Evolutionary conservation across 805 yeast species (phyloP), one percentile per base, ranked within the genome.

Genomic region (Wickerhamomyces bisporus): DNA sequence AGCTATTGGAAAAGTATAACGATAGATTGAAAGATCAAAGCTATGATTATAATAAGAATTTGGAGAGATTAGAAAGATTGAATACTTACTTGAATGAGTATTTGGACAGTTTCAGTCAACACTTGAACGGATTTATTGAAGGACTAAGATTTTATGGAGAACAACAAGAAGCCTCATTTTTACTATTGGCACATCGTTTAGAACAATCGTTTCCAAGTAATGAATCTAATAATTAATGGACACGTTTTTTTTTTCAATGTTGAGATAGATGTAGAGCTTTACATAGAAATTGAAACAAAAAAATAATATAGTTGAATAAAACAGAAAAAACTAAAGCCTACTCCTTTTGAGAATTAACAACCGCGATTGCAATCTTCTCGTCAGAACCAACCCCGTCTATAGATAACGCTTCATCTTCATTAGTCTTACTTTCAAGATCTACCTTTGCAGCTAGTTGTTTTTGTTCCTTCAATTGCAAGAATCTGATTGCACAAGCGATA

Each of bases 111-210:
- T 77, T 76, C 44, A 64, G 66, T 21, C 63, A 64, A 36, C 66
- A 67, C 35, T 49, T 75, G 29, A 56, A 62, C 26, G 75, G 71
- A 17, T 66, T 76, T 34, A 62, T 70, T 44, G 63, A 62, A n/a
- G 66, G 70, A 1, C 57, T 75, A 35, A 61, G 62, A 34, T 66
- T 64, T 31, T 65, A 64, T 42, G 79, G 80, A 2, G 79, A 71
- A 41, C 45, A 66, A 3, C 81, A 75, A 40, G 68, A 74, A 26
- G 63, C 70, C 34, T 65, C 64, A 37, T 62, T 73, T 32, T 55
- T 72, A 28, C 52, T 53, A 2, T 55, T 77, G 33, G 65, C 64
- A 26, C 71, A 68, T 21, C 61, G 71, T 39, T 55, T 77, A 37
- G 72, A 68, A 15, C 32, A 40, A 8, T 47, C 57, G 2, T 54